phyloP scores from a whole-genome alignment of 352 stramenopile genomes.

The Phytophthora ohioensis region DNA sequence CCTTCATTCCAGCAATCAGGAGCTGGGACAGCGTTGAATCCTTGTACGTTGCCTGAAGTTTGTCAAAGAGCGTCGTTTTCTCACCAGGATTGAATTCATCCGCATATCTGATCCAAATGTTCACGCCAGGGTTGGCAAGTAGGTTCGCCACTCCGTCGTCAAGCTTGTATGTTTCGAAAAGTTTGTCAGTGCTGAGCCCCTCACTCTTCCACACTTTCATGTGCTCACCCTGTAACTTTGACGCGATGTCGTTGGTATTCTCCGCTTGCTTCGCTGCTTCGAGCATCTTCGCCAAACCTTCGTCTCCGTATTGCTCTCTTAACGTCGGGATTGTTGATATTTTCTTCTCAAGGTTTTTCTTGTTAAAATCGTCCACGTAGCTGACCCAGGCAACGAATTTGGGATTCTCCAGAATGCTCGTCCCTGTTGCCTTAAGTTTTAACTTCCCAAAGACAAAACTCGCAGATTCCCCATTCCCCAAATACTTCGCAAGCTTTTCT shows the following conservation, averaged over 20 bases:
- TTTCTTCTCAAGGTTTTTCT: not conserved
- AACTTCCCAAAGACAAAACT: not conserved
- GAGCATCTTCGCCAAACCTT: conserved; percentile 1
- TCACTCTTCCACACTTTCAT: conserved; percentile 1
- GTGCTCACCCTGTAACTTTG: conserved; percentile 12
- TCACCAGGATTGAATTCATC: conserved; percentile 3
- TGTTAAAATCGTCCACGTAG: conserved; percentile 10
- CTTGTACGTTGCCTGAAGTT: not conserved
- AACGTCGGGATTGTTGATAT: conserved; percentile 5
- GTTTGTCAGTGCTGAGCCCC: not conserved
- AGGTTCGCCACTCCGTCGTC: not conserved
- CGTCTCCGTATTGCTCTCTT: not conserved
- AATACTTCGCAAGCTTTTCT: too few relatives aligned
- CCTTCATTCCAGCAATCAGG: not conserved
- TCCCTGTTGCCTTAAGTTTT: conserved; percentile 4
- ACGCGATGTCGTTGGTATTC: not conserved
- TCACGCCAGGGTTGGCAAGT: conserved; percentile 5
- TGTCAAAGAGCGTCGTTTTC: not conserved
- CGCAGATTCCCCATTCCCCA: too few relatives aligned
- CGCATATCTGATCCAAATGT: conserved; percentile 14
- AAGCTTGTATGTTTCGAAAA: conserved; percentile 13
- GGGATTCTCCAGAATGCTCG: not conserved
- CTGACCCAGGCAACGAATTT: not conserved
- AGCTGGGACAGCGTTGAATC: not conserved
- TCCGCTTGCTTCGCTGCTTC: conserved; percentile 5